Base-by-base conservation (phyloP, 331 rosid species). In the Phaseolus coccineus region DNA sequence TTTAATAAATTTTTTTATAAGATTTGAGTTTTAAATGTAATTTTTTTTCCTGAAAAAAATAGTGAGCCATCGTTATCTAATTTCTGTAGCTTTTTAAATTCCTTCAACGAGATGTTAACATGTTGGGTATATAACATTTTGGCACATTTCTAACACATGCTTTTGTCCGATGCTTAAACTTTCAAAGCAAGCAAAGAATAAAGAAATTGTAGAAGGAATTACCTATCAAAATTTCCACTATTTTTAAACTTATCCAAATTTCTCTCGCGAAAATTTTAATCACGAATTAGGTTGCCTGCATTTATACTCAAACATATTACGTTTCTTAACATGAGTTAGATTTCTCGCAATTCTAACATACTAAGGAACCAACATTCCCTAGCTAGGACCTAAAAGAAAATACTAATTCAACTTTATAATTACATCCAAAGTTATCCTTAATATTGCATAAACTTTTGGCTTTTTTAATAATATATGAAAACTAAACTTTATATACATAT, bases 131-230 rank as follows among this genome's bases (percentile, higher is more conserved):
- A 73, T 8, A 58, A 57, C 53, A 13, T 48, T 37, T 37, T 39
- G 71, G 27, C 77, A 48, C 71, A 67, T 57, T 44, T 74, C 47
- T 46, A 33, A 46, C 77, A 74, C 58, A 16, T 81, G 77, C 15
- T 57, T 33, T 58, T 81, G 67, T 75, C 73, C 46, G 40, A 75
- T 46, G 48, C 48, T 30, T 46, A 75, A 58, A 48, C 85, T 75
- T 81, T 66, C 66, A 57, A 48, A 77, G 50, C 27, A 81, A 81
- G 85, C 37, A 68, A 75, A 50, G 77, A 81, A 81, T 68, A 75
- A 74, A 75, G 37, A 35, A 11, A 58, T 24, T 57, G 47, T 47
- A 67, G 71, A 67, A 74, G 76, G 56, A 66, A 66, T 33, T 56
- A 31, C 76, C 16, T n/a, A 30, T 57, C 39, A 5, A 73, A 52